Conservation (phyloP, 2,329 filamentous ascomycete genomes). For the Xylaria sp. region DNA sequence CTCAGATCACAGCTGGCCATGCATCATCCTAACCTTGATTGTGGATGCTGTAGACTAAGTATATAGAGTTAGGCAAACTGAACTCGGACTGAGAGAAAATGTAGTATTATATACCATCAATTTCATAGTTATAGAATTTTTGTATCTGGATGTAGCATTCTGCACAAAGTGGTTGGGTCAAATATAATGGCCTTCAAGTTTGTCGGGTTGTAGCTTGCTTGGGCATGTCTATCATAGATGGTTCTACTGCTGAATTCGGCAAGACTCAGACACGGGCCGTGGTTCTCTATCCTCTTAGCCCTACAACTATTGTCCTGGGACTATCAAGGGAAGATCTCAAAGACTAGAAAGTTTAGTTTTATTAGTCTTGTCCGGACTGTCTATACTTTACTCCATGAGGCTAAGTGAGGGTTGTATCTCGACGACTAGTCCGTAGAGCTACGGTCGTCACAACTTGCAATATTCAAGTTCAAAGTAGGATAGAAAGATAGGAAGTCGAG, state of each 20-base stretch:
- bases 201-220: neutral
- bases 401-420: no score
- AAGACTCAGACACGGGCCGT: neutral
- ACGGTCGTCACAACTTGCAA: neutral
- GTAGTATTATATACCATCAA: neutral
- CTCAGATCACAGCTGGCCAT: slow-evolving; percentile 1
- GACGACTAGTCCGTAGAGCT: no score
- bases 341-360: neutral
- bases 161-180: no score
- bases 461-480: neutral
- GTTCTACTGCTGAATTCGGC: neutral
- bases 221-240: neutral
- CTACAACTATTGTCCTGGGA: neutral
- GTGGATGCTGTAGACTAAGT: neutral
- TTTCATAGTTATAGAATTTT: no score
- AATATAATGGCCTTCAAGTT: neutral
- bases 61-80: neutral
- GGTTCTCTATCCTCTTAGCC: neutral
- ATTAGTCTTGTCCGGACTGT: no score
- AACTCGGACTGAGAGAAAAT: neutral
- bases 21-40: neutral
- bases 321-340: neutral
- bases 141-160: no score
- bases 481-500: neutral
- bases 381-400: no score